Conservation (phyloP, 192 early-diverging fungal species). For the Linnemannia schmuckeri region DNA sequence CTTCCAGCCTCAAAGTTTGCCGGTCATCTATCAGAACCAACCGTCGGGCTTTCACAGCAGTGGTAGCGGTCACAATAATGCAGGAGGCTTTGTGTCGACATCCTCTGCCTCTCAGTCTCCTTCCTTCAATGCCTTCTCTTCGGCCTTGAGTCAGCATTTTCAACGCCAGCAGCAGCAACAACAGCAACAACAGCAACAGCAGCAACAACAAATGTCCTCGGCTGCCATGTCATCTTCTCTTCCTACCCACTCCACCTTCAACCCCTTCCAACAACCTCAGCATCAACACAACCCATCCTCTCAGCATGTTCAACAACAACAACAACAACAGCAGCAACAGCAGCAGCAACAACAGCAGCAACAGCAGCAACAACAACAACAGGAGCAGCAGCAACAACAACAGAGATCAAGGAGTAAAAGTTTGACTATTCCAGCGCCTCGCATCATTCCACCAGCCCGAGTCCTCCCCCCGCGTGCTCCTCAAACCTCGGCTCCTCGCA, state of each 20-base stretch:
- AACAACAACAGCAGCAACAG: constrained; percentile 16
- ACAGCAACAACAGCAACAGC: constrained; percentile 32
- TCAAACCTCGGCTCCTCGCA: constrained; percentile 46
- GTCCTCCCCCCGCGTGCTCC: constrained; percentile 39
- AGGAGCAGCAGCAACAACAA: constrained; percentile 10
- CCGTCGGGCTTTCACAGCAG: not conserved
- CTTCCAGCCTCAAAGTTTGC: constrained; percentile 51
- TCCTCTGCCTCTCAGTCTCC: constrained; percentile 22
- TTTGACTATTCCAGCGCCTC: constrained; percentile 43
- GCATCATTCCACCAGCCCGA: constrained; percentile 43
- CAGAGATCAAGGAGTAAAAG: constrained; percentile 48
- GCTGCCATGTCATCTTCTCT: constrained; percentile 48
- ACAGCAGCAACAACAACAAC: constrained; percentile 10
- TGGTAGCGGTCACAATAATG: constrained; percentile 4
- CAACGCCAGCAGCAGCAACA: constrained; percentile 53
- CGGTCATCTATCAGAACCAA: constrained; percentile 42
- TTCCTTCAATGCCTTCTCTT: constrained; percentile 37
- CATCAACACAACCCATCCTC: not conserved
- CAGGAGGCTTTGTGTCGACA: constrained; percentile 17
- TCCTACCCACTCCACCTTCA: constrained; percentile 21
- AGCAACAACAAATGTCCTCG: constrained; percentile 26
- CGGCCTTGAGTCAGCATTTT: constrained; percentile 43
- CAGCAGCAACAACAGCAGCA: constrained; percentile 19
- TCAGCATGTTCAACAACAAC: constrained; percentile 7
- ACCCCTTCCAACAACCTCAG: constrained; percentile 22